Evolutionary conservation across 768 basidiomycete species (phyloP), one percentile per base, ranked within the genome.

Genomic region (Hericium alpestre): DNA sequence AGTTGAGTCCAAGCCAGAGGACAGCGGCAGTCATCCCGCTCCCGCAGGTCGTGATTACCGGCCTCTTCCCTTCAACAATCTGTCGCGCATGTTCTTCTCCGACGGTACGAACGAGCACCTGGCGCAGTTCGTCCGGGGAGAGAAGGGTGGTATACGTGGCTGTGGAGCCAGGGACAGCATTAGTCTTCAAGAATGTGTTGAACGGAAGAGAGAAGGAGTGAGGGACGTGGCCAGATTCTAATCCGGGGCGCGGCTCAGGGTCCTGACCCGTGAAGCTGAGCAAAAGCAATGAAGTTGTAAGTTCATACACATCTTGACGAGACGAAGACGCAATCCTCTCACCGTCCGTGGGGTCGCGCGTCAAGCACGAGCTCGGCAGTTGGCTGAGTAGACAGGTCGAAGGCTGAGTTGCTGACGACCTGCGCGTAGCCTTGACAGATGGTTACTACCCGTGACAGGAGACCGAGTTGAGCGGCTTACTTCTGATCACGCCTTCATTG

Each of bases 1-100:
- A 65, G 67, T 87, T 81, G 60, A 96, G 74, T n/a, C 91, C 93
- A 57, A 97, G 76, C 94, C 96, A 97, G 6, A 97, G 76, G 13
- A 97, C 76, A 3, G 81, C 90, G 11, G 95, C 95, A n/a, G 94
- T 96, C 95, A 99, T 97, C 47, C 95, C 95, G 66, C 91, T 95
- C 53, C 95, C 95, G 72, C 95, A 99, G 58, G 78, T 87, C 12
- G 87, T 82, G 5, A 85, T 78, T 32, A 94, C 80, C 20, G 74
- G 66, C 53, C 78, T 74, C 59, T 82, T 71, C 16, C 88, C 89
- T 11, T 74, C 68, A 48, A 87, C 70, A 10, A 94, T 73, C 43
- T 75, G 67, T n/a, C 80, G 70, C 27, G 79, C 75, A 57, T 77
- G 69, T 55, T 80, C 76, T 40, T 69, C 63, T 37, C 91, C 89